Conservation (phyloP, 2,329 filamentous ascomycete genomes). For the Ascochyta viciae-villosae region DNA sequence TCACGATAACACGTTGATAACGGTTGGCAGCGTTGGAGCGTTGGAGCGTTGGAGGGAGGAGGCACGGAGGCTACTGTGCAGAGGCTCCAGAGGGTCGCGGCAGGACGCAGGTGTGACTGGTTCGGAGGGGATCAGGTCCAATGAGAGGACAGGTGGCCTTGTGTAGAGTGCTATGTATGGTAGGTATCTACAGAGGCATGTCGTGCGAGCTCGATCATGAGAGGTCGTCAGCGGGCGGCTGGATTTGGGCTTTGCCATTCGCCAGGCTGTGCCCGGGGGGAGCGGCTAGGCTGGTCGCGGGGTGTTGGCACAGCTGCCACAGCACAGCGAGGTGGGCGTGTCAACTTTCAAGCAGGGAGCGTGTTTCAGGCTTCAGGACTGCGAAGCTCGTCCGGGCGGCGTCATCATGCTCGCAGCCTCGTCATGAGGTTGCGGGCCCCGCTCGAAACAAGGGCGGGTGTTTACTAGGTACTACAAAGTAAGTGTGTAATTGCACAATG, state of each 20-base stretch:
- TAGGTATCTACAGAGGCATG: neutral
- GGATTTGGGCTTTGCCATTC: conserved; percentile 15
- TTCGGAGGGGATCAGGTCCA: conserved; percentile 19
- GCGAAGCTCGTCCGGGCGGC: conserved; percentile 12
- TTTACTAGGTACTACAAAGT: too few species aligned
- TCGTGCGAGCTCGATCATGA: conserved; percentile 14
- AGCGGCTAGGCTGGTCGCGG: conserved; percentile 18
- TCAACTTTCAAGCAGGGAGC: conserved; percentile 24
- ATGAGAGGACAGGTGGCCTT: conserved; percentile 36
- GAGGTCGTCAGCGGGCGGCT: conserved; percentile 25
- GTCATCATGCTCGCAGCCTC: conserved; percentile 26
- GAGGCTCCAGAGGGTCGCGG: too few species aligned
- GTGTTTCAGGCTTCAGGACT: conserved; percentile 27
- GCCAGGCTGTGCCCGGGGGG: conserved; percentile 19
- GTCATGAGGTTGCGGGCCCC: conserved; percentile 17
- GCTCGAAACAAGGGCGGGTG: conserved; percentile 15
- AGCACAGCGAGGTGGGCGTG: conserved; percentile 15
- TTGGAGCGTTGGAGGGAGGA: too few species aligned
- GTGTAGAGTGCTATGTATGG: too few species aligned
- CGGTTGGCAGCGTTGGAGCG: conserved; percentile 23
- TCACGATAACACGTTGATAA: conserved; percentile 34
- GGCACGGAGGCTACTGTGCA: too few species aligned
- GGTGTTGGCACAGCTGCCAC: conserved; percentile 30
- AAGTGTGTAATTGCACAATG: neutral
- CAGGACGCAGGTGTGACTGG: conserved; percentile 10